Percentiles rank a stretch among this genome's conserved stretches.
Conservation (phyloP, 1,284 basidiomycete species). For the Tetrapyrgos nigripes region DNA sequence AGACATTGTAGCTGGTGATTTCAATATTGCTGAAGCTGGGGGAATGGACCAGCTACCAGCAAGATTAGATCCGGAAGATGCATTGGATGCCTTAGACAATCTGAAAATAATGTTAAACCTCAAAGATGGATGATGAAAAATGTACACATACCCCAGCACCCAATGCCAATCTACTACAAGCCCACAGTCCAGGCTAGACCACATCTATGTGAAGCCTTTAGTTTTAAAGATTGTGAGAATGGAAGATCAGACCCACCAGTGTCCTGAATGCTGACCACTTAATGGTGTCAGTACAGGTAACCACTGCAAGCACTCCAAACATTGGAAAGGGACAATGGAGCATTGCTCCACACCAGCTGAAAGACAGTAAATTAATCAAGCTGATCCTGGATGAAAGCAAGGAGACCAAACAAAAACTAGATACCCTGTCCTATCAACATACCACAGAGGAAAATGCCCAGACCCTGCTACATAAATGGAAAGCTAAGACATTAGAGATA, state of each 20-base stretch:
- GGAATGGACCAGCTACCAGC: constrained; percentile 22
- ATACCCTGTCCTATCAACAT: neutral
- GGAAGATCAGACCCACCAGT: constrained; percentile 20
- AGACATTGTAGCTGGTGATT: no score
- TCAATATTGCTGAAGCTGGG: no score
- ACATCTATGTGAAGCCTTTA: constrained; percentile 29
- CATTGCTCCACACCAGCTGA: constrained; percentile 23
- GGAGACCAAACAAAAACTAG: neutral
- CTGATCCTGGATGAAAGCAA: constrained; percentile 10
- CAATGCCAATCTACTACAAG: constrained; percentile 9
- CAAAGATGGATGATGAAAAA: constrained; percentile 34
- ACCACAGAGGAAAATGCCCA: constrained; percentile 8
- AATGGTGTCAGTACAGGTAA: no score
- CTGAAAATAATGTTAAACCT: no score
- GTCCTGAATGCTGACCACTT: constrained; percentile 22
- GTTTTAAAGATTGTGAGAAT: constrained; percentile 12
- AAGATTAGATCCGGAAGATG: constrained; percentile 9
- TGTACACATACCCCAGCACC: constrained; percentile 30
- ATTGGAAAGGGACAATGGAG: constrained; percentile 31
- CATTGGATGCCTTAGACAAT: constrained; percentile 16
- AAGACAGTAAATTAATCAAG: constrained; percentile 19
- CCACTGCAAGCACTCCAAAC: constrained; percentile 20
- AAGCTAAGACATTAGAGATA: constrained; percentile 3
- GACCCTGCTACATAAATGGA: constrained; percentile 2
- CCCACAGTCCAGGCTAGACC: constrained; percentile 32